Conservation (phyloP, 1,284 basidiomycete species). For the Apiotrichum porosum region DNA sequence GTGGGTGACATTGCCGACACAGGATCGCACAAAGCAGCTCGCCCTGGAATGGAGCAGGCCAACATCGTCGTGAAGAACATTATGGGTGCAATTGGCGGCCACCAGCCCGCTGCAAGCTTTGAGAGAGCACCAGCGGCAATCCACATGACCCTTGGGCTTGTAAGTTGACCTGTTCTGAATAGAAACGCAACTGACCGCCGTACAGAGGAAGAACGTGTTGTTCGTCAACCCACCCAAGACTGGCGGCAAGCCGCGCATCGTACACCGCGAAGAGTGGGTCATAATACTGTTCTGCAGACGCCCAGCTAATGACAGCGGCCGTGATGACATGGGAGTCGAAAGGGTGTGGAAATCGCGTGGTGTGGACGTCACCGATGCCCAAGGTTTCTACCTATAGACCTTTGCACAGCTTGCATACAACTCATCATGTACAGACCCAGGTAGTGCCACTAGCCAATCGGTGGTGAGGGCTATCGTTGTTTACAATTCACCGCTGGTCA, state of each 20-base stretch:
- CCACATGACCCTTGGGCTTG: conserved; percentile 20
- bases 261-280: conserved; percentile 20
- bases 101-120: conserved; percentile 1
- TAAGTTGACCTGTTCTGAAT: conserved; percentile 3
- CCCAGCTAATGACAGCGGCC: too few species aligned
- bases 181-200: too few species aligned
- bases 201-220: conserved; percentile 17
- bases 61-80: conserved; percentile 40
- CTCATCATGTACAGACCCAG: too few species aligned
- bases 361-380: too few species aligned
- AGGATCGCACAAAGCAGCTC: conserved; percentile 60
- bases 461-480: too few species aligned
- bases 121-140: conserved; percentile 11
- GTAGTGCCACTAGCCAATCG: too few species aligned
- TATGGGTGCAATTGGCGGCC: conserved; percentile 20
- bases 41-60: conserved; percentile 40
- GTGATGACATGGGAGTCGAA: too few species aligned
- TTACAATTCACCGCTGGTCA: too few species aligned
- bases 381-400: too few species aligned
- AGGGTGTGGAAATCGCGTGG: too few species aligned
- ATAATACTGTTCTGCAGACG: too few species aligned
- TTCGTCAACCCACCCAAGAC: conserved; percentile 17
- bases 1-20: conserved; percentile 66
- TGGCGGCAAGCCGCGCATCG: conserved; percentile 13
- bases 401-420: too few species aligned